phyloP scores from a whole-genome alignment of 371 early-diverging fungal species.

The Syncephalastrum monosporum region DNA sequence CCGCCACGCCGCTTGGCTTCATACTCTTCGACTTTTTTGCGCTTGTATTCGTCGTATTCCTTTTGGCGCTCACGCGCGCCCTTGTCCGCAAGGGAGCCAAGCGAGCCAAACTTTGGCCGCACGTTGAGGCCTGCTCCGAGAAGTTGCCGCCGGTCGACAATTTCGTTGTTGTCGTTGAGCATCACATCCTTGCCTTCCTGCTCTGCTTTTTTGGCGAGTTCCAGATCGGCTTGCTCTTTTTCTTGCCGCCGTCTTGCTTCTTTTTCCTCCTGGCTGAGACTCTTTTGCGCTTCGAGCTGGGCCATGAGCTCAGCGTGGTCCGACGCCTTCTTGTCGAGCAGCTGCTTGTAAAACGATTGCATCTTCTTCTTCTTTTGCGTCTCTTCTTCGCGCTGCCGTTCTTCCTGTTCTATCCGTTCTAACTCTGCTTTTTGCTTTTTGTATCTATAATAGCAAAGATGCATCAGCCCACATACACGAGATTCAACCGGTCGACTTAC shows the following conservation, averaged over 20 bases:
- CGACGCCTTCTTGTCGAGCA: slow-evolving; percentile 42
- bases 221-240: slow-evolving; percentile 18
- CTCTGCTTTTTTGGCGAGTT: slow-evolving; percentile 42
- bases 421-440: slow-evolving; percentile 81
- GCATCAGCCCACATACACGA: background rate
- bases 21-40: slow-evolving; percentile 47
- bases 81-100: slow-evolving; percentile 35
- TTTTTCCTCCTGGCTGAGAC: slow-evolving; percentile 7
- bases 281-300: slow-evolving; percentile 21
- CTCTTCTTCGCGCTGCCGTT: slow-evolving; percentile 56
- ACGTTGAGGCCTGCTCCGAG: slow-evolving; percentile 80
- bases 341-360: slow-evolving; percentile 44
- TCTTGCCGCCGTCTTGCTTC: slow-evolving; percentile 6
- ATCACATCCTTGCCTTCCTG: slow-evolving; percentile 51
- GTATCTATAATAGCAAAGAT: slow-evolving; percentile 37
- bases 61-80: slow-evolving; percentile 42
- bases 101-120: slow-evolving; percentile 40
- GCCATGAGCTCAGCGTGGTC: slow-evolving; percentile 36
- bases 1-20: slow-evolving; percentile 24
- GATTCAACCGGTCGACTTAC: slow-evolving; percentile 27
- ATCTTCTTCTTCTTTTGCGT: slow-evolving; percentile 36
- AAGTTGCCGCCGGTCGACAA: slow-evolving; percentile 80
- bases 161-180: slow-evolving; percentile 73
- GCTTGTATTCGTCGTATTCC: slow-evolving; percentile 54
- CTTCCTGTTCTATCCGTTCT: slow-evolving; percentile 79